Conservation (phyloP, 768 basidiomycete species). For the Peribolospora baueri region DNA sequence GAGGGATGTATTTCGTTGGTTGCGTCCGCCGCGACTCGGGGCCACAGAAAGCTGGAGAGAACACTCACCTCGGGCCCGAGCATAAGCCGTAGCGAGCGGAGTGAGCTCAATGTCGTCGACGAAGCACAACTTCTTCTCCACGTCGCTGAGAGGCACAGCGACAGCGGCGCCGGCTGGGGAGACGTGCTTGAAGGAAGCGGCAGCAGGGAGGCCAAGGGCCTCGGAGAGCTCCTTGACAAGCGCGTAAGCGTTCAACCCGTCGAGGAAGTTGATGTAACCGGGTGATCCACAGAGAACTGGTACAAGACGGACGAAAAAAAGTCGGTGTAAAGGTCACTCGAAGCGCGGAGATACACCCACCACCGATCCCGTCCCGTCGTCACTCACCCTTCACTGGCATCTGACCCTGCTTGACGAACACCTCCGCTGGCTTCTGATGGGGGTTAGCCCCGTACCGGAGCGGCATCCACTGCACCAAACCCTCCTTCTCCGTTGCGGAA, state of each 20-base stretch:
- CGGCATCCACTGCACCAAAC: conserved; percentile 50
- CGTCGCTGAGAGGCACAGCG: conserved; percentile 36
- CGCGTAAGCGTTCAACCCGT: conserved; percentile 89
- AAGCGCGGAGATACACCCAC: conserved; percentile 1
- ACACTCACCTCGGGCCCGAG: conserved; percentile 61
- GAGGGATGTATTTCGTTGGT: neutral
- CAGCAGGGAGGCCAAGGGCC: conserved; percentile 65
- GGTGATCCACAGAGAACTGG: conserved; percentile 77
- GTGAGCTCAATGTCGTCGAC: conserved; percentile 83
- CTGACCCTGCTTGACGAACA: conserved; percentile 64
- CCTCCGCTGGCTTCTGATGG: conserved; percentile 95
- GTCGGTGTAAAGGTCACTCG: neutral
- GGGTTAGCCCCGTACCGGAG: conserved; percentile 93
- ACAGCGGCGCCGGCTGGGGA: conserved; percentile 94
- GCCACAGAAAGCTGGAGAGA: neutral
- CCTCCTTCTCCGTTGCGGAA: conserved; percentile 35
- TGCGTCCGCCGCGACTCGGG: neutral
- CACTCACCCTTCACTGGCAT: conserved; percentile 72
- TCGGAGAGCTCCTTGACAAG: conserved; percentile 81
- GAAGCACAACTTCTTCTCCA: conserved; percentile 81
- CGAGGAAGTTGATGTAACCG: conserved; percentile 93
- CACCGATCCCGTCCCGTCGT: neutral
- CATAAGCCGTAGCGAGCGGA: conserved; percentile 74
- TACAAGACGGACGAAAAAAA: neutral
- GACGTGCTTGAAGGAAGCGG: conserved; percentile 98